Percentiles rank a stretch among this genome's conserved stretches.
phyloP scores from a whole-genome alignment of 2,329 filamentous ascomycete genomes.

The Diplocarpon rosae region DNA sequence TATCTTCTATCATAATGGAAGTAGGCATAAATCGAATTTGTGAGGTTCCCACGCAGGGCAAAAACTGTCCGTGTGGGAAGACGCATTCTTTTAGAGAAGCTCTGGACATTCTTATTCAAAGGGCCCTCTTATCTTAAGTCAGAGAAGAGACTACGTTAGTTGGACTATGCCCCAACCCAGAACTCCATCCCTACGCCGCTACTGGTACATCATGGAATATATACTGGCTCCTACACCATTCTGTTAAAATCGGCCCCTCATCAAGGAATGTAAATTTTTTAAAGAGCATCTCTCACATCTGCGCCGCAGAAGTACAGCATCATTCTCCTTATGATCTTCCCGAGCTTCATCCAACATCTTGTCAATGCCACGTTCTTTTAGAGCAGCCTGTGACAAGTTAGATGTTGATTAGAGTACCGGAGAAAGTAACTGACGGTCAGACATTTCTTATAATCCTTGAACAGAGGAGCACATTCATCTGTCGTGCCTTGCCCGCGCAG shows the following conservation, averaged over 20 bases:
- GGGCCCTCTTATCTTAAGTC: no score
- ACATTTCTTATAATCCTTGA: constrained; percentile 81
- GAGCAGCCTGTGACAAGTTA: constrained; percentile 49
- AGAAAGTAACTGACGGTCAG: constrained; percentile 48
- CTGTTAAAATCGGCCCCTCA: no score
- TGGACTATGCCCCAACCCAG: no score
- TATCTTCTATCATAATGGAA: no score
- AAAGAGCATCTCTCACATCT: constrained; percentile 25
- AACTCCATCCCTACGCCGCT: constrained; percentile 1
- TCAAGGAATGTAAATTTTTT: no score
- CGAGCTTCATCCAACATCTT: constrained; percentile 84
- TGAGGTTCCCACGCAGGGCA: no score
- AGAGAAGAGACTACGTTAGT: no score
- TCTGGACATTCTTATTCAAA: no score
- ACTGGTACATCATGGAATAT: not conserved
- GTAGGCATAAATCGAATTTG: no score
- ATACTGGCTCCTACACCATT: no score
- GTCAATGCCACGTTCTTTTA: constrained; percentile 86
- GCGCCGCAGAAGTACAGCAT: constrained; percentile 53
- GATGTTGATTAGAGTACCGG: not conserved
- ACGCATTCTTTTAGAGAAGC: no score
- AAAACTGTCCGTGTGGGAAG: no score
- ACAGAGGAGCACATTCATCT: constrained; percentile 75
- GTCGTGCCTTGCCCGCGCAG: constrained; percentile 72
- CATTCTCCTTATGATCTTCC: constrained; percentile 81